Evolutionary conservation across 495 filamentous ascomycete genomes (phyloP), one percentile per base, ranked within the genome.

Genomic region (Annulohypoxylon moriforme): DNA sequence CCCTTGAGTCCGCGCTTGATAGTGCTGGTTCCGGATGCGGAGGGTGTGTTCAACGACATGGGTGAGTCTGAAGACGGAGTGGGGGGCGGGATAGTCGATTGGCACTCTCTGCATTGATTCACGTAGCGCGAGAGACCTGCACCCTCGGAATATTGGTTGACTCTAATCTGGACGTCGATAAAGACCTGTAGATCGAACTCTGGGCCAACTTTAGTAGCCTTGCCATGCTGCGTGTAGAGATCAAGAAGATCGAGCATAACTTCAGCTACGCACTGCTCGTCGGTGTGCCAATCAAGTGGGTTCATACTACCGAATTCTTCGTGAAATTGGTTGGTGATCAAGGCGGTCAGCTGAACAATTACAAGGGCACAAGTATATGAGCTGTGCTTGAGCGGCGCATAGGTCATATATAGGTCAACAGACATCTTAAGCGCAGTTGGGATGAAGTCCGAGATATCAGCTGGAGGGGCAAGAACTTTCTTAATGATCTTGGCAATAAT

Each of bases 351-450:
- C 78, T 96, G 93, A 2, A 97, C 81, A 73, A 92, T 89, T n/a
- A 89, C 89, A 50, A 96, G 82, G 3, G 94, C 93, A 81, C 97
- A 89, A 3, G 92, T 90, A 18, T 89, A 85, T 4, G 90, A 90
- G 0, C 89, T 90, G 65, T 97, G 93, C 80, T 98, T 98, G 34
- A 98, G 82, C 16, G 95, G 96, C 5, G 92, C 90, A 78, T 93
- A 96, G 3, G 96, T 99, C 71, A 94, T 92, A 78, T 98, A 96
- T 16, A 97, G 82, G 79, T 99, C 96, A 58, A 94, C 85, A 11
- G 89, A 91, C 71, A 97, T 92, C 75, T 91, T 89, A 79, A 92
- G 96, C 0, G 93, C 92, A 4, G 87, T 82, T 11, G 83, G 81
- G 16, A 88, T 86, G 42, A 92, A 85, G 33, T 81, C 81, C 55